phyloP scores from a whole-genome alignment of 139 green algal species.

The Volvox africanus region DNA sequence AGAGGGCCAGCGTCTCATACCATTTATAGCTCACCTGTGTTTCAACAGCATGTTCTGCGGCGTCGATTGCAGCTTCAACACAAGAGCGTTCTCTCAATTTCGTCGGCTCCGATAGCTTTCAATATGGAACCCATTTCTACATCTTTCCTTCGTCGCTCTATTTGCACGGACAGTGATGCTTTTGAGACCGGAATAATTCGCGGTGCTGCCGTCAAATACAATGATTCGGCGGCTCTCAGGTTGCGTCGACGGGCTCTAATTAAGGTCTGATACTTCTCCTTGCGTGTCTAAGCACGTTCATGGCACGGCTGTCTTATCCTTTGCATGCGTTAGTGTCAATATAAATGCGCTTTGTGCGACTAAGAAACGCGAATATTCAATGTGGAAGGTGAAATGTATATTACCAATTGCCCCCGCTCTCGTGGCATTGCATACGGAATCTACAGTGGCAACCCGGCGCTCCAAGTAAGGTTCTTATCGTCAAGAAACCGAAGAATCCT shows the following conservation, averaged over 20 bases:
- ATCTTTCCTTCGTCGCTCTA: neutral
- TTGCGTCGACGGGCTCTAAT: constrained; percentile 56
- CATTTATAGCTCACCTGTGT: neutral
- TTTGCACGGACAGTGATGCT: neutral
- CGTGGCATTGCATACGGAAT: neutral
- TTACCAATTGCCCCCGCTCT: too few species aligned
- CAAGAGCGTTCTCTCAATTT: neutral
- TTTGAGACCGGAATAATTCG: constrained; percentile 28
- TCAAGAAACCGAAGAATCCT: constrained; percentile 82
- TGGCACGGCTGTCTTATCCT: too few species aligned
- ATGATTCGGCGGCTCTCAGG: constrained; percentile 49
- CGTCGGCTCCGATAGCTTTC: neutral
- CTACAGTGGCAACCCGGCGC: constrained; percentile 42
- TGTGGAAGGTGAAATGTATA: too few species aligned
- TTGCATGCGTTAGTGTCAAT: too few species aligned
- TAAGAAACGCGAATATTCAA: too few species aligned
- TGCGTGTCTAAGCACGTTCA: too few species aligned
- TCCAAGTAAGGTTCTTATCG: constrained; percentile 70
- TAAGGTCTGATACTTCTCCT: neutral
- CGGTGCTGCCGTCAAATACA: constrained; percentile 39
- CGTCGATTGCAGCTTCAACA: neutral
- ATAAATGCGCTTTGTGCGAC: too few species aligned
- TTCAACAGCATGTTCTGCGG: neutral
- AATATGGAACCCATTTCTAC: neutral
- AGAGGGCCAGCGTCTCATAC: neutral